These are phyloP conservation scores for Gracilaria gracilis DNA, from an alignment of 23 red algal genomes.

Conservation along the genomic window DNA sequence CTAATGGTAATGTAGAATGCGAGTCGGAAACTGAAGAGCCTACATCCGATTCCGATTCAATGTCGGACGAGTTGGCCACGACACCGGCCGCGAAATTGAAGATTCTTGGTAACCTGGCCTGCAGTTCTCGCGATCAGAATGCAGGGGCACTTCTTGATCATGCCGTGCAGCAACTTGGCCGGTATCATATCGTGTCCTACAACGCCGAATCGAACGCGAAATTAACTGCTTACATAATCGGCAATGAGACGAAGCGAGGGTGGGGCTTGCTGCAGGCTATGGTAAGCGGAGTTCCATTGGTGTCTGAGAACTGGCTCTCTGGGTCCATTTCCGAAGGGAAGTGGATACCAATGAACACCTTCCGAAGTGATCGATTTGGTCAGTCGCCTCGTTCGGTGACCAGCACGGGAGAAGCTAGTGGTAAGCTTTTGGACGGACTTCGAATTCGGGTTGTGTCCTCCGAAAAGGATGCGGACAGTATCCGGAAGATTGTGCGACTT, in stretches of 20 bases:
- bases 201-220: conserved; percentile 13
- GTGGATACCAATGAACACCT: conserved; percentile 44
- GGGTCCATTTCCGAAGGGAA: conserved; percentile 71
- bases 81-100: conserved; percentile 18
- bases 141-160: conserved; percentile 52
- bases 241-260: conserved; percentile 60
- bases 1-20: background rate
- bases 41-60: background rate
- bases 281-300: conserved; percentile 38
- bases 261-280: conserved; percentile 68
- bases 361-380: conserved; percentile 60
- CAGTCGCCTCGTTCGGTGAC: conserved; percentile 60
- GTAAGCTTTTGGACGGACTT: conserved; percentile 47
- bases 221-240: conserved; percentile 60
- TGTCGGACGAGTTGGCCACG: conserved; percentile 8
- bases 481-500: conserved; percentile 41
- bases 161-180: conserved; percentile 69
- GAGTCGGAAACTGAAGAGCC: conserved; percentile 34
- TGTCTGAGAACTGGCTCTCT: conserved; percentile 65
- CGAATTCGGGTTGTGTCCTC: conserved; percentile 34
- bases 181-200: conserved; percentile 47
- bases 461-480: conserved; percentile 52
- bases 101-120: conserved; percentile 53
- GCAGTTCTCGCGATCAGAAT: conserved; percentile 65
- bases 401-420: background rate